phyloP scores from a whole-genome alignment of 2,329 filamentous ascomycete species.

The Amauroascus verrucosus region DNA sequence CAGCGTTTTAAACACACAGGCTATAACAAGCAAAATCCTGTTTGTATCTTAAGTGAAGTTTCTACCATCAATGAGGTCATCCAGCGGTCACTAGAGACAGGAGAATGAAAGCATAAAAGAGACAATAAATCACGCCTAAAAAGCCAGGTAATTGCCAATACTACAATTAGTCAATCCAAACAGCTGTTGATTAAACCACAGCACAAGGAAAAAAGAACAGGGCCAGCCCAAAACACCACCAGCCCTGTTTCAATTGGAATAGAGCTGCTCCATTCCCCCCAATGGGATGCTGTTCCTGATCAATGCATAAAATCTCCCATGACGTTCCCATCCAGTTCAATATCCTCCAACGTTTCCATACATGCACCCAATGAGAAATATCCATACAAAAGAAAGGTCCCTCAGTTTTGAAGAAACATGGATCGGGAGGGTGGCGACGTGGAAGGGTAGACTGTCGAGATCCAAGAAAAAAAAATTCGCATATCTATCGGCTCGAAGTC shows the following conservation, averaged over 20 bases:
- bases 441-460: background rate
- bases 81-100: no score
- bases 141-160: background rate
- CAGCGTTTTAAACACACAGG: no score
- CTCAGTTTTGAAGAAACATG: background rate
- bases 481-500: background rate
- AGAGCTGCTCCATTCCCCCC: background rate
- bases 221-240: background rate
- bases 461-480: background rate
- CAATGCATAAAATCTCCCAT: background rate
- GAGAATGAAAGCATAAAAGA: no score
- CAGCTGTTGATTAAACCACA: background rate
- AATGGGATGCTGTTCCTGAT: background rate
- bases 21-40: no score
- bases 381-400: background rate
- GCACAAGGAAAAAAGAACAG: background rate
- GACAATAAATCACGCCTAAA: background rate
- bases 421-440: background rate
- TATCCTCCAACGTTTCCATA: background rate
- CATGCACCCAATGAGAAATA: background rate
- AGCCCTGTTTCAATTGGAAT: background rate
- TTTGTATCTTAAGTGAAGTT: no score
- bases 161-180: background rate
- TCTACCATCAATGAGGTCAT: no score
- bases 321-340: background rate